Evolutionary conservation across 306 rosid species (phyloP).

Genomic region (Cicer judaicum): DNA sequence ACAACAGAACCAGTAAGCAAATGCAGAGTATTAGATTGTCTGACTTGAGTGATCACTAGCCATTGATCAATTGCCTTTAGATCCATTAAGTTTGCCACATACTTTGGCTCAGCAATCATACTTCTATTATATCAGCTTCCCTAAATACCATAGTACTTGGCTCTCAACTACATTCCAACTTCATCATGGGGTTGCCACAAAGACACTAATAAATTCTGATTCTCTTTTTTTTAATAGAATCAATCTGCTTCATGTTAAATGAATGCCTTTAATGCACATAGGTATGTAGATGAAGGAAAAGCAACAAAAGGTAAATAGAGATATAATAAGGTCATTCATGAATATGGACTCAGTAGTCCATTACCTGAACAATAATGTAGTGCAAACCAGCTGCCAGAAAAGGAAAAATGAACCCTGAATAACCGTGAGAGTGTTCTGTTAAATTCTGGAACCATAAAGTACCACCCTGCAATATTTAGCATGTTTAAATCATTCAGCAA

Average conservation of each 20-base stretch:
- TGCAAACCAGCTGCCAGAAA: constrained; percentile 77
- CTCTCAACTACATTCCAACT: constrained; percentile 37
- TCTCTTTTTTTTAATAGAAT: constrained; percentile 3
- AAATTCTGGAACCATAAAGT: constrained; percentile 90
- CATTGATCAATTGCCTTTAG: constrained; percentile 36
- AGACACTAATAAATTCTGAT: not conserved
- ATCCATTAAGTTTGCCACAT: constrained; percentile 40
- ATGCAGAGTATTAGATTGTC: not conserved
- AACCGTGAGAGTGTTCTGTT: constrained; percentile 73
- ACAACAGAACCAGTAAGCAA: constrained; percentile 10
- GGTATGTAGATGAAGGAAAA: constrained; percentile 6
- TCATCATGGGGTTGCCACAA: not conserved
- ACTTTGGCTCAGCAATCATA: constrained; percentile 14
- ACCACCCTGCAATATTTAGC: constrained; percentile 77
- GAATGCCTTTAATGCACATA: constrained; percentile 22
- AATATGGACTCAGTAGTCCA: constrained; percentile 38
- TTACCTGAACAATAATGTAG: constrained; percentile 75
- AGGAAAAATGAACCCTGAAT: constrained; percentile 79
- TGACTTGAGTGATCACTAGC: constrained; percentile 30
- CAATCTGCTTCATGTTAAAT: constrained; percentile 6
- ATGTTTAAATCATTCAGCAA: constrained; percentile 37
- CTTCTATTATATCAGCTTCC: constrained; percentile 19
- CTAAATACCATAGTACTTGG: constrained; percentile 24
- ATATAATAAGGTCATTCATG: constrained; percentile 21
- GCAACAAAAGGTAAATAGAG: constrained; percentile 37